phyloP scores from a whole-genome alignment of 2,329 filamentous ascomycete genomes.

The Metarhizium humberi region DNA sequence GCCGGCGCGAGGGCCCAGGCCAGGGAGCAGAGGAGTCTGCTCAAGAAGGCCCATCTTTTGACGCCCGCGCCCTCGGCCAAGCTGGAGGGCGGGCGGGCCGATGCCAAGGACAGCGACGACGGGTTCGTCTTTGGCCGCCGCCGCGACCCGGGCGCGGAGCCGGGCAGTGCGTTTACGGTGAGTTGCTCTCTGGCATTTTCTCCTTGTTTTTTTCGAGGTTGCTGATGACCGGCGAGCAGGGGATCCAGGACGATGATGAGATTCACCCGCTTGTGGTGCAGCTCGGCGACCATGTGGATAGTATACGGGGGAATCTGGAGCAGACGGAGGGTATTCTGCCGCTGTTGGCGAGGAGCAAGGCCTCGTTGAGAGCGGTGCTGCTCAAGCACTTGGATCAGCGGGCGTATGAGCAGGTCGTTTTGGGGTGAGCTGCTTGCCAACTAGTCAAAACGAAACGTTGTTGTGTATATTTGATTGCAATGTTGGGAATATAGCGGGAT shows the following conservation, averaged over 20 bases:
- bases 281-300: conserved; percentile 46
- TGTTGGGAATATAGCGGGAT: neutral
- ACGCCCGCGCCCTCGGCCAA: conserved; percentile 27
- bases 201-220: neutral
- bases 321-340: conserved; percentile 44
- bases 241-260: conserved; percentile 25
- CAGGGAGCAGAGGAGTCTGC: conserved; percentile 37
- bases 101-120: conserved; percentile 2
- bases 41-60: conserved; percentile 40
- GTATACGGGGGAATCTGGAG: conserved; percentile 42
- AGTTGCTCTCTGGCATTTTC: neutral
- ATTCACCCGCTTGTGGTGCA: conserved; percentile 36
- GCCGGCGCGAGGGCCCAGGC: conserved; percentile 46
- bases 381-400: conserved; percentile 33
- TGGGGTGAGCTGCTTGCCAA: conserved; percentile 20
- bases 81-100: conserved; percentile 3
- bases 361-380: conserved; percentile 39
- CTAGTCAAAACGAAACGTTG: neutral
- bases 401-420: conserved; percentile 38
- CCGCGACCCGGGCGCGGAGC: neutral
- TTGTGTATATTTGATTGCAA: neutral
- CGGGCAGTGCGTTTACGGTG: conserved; percentile 11
- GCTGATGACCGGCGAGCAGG: neutral
- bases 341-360: conserved; percentile 36
- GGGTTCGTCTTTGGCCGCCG: conserved; percentile 4